A percentile compares a stretch with the other conserved stretches of the same genome.
Conservation (phyloP, 768 basidiomycete genomes). For the Panaeolus papilionaceus region DNA sequence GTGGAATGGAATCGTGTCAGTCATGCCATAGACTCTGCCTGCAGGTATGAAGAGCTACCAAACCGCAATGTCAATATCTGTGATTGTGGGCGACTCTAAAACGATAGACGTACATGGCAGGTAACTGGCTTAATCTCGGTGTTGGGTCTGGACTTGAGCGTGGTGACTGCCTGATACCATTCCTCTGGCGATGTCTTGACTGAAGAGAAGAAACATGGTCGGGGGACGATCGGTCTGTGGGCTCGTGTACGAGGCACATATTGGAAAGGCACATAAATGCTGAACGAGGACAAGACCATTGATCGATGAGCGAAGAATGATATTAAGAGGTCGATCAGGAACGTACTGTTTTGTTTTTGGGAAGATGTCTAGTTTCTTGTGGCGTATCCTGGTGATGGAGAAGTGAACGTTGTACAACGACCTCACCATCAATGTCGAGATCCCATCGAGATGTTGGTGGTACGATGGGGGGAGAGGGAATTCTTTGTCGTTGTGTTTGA, state of each 20-base stretch:
- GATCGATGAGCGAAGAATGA: conserved; percentile 8
- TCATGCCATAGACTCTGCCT: conserved; percentile 56
- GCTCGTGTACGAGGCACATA: conserved; percentile 65
- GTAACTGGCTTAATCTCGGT: conserved; percentile 46
- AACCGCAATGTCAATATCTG: conserved; percentile 12
- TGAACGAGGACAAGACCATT: conserved; percentile 28
- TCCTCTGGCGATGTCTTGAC: conserved; percentile 71
- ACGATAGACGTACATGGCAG: conserved; percentile 51
- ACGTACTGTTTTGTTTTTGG: conserved; percentile 53
- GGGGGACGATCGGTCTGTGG: conserved; percentile 54
- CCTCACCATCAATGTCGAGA: conserved; percentile 45
- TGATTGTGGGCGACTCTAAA: conserved; percentile 5
- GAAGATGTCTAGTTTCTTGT: conserved; percentile 49
- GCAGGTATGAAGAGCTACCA: conserved; percentile 66
- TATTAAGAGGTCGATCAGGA: not conserved
- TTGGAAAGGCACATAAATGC: conserved; percentile 53
- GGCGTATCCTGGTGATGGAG: conserved; percentile 42
- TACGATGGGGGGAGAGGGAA: conserved; percentile 58
- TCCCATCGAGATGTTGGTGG: conserved; percentile 35
- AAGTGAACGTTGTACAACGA: conserved; percentile 55
- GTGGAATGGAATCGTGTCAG: conserved; percentile 68
- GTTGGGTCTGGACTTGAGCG: conserved; percentile 43
- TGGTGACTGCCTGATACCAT: conserved; percentile 58
- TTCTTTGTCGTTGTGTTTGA: conserved; percentile 39
- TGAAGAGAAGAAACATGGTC: conserved; percentile 57